Evolutionary conservation across 139 green algal genomes (phyloP).

Genomic region (Microglena sp.): DNA sequence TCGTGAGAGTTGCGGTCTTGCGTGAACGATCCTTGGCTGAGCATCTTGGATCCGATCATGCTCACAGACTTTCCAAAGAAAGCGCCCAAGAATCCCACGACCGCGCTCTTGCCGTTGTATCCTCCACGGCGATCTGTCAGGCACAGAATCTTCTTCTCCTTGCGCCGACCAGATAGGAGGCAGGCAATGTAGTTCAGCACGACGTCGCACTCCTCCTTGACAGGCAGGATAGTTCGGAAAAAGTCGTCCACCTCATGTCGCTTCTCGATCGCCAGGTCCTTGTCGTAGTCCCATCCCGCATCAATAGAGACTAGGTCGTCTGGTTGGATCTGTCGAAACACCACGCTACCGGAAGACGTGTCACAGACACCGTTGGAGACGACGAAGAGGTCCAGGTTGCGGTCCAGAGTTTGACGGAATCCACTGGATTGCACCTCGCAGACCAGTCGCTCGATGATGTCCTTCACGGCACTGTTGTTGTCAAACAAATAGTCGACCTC

Average conservation of each 20-base stretch:
- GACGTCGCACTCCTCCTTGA: background rate
- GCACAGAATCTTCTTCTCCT: background rate
- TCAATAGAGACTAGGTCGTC: background rate
- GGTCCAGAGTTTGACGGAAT: background rate
- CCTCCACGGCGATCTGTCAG: background rate
- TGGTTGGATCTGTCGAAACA: background rate
- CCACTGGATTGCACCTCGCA: background rate
- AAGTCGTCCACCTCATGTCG: background rate
- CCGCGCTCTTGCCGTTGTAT: background rate
- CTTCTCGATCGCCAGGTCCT: background rate
- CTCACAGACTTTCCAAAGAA: background rate
- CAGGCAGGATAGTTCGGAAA: background rate
- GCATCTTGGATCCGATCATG: background rate
- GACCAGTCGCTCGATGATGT: background rate
- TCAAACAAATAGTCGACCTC: background rate
- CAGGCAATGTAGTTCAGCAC: background rate
- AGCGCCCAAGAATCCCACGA: background rate
- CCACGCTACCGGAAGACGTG: background rate
- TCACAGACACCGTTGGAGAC: conserved; percentile 2
- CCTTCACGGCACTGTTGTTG: background rate
- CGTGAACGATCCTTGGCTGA: background rate
- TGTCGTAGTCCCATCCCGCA: background rate
- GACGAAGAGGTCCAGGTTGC: conserved; percentile 4
- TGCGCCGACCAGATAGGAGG: conserved; percentile 1
- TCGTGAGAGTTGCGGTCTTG: conserved; percentile 9